A percentile compares a stretch with the other conserved stretches of the same genome.
Conservation (phyloP, 306 rosid species). For the Arachis stenosperma region DNA sequence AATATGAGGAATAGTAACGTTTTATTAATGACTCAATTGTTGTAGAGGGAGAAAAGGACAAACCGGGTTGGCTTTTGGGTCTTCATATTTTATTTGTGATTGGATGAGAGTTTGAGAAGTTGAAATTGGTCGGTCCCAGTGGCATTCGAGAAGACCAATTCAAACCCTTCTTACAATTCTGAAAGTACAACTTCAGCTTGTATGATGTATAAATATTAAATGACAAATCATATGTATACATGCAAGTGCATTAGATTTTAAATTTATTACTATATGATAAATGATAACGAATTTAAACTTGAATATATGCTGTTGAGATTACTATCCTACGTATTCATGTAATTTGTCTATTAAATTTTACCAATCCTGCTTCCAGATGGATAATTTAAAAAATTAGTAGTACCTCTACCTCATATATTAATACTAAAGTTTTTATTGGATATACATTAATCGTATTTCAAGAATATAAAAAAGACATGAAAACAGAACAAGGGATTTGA, state of each 20-base stretch:
- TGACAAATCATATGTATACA: no score
- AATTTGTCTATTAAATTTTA: not conserved
- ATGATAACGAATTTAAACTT: not conserved
- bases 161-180: slow-evolving; percentile 3
- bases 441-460: slow-evolving; percentile 5
- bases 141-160: slow-evolving; percentile 19
- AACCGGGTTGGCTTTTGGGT: slow-evolving; percentile 9
- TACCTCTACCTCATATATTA: not conserved
- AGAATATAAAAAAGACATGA: not conserved
- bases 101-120: not conserved
- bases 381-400: not conserved
- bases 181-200: no score
- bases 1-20: not conserved
- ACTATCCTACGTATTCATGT: not conserved
- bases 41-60: slow-evolving; percentile 7
- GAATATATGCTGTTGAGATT: not conserved
- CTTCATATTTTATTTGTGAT: not conserved
- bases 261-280: not conserved
- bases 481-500: slow-evolving; percentile 3
- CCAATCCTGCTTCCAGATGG: slow-evolving; percentile 5
- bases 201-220: not conserved
- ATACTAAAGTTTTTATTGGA: not conserved
- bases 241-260: not conserved
- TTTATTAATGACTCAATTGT: not conserved
- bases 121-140: slow-evolving; percentile 12